Conservation (phyloP, 2,329 filamentous ascomycete genomes). For the Sarocladiaceae sp. region DNA sequence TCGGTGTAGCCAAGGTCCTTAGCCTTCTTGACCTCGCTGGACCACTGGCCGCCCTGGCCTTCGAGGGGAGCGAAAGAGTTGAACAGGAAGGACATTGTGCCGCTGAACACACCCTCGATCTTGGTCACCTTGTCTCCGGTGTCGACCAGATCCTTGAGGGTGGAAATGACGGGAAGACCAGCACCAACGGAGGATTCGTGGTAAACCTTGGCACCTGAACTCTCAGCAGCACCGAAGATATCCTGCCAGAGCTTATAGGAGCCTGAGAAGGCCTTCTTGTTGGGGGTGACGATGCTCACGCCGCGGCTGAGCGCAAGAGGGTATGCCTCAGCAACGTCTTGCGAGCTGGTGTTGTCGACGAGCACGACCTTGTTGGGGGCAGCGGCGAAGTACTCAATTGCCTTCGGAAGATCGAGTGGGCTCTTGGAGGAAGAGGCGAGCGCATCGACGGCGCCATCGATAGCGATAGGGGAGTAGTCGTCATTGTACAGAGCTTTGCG, state of each 20-base stretch:
- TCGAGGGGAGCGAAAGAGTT: slow-evolving; percentile 88
- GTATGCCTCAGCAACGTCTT: slow-evolving; percentile 79
- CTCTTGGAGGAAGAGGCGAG: slow-evolving; percentile 61
- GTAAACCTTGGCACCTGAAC: slow-evolving; percentile 76
- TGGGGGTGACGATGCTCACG: slow-evolving; percentile 90
- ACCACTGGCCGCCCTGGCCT: slow-evolving; percentile 75
- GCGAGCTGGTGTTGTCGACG: slow-evolving; percentile 93
- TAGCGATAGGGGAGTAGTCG: slow-evolving; percentile 64
- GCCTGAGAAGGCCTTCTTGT: slow-evolving; percentile 96
- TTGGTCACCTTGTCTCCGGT: slow-evolving; percentile 85
- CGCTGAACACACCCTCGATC: slow-evolving; percentile 96
- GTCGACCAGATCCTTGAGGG: slow-evolving; percentile 87
- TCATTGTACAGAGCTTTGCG: slow-evolving; percentile 74
- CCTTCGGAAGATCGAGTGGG: slow-evolving; percentile 63
- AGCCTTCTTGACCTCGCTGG: slow-evolving; percentile 84
- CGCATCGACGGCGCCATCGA: slow-evolving; percentile 56
- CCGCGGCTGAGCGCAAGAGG: slow-evolving; percentile 75
- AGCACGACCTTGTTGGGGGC: slow-evolving; percentile 77
- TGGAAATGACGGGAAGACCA: slow-evolving; percentile 88
- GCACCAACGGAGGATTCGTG: slow-evolving; percentile 95
- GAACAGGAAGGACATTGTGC: slow-evolving; percentile 97
- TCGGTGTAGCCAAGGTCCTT: slow-evolving; percentile 92
- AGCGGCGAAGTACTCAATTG: slow-evolving; percentile 72
- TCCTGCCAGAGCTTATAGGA: slow-evolving; percentile 77
- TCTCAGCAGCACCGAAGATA: slow-evolving; percentile 72